Base-by-base conservation (phyloP, 2,329 filamentous ascomycete genomes). In the Chrysoporthe austroafricana region DNA sequence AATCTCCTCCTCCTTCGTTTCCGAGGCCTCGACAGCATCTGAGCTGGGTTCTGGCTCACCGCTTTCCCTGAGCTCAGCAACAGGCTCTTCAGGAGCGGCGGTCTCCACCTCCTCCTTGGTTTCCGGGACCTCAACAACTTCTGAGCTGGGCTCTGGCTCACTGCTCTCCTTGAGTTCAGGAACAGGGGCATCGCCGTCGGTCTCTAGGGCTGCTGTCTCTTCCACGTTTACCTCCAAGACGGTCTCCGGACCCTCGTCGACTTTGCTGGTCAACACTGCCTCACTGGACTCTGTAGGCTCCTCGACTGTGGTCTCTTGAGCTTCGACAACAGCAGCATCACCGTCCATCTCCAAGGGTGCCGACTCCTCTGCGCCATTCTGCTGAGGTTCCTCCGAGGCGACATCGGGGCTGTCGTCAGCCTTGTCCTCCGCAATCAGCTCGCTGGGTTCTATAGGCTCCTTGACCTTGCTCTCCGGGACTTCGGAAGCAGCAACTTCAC, bases 51-150 rank as follows among this genome's bases (percentile, higher is more conserved):
- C 58, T 6, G 61, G 36, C 5, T 63, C 62, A 42, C 21, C 21
- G 39, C 60, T 62, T 50, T 64, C 54, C 57, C 52, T 26, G 11
- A 44, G 36, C 14, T 64, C 34, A 63, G 44, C 8, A 16, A 57
- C 60, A 18, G 58, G 32, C 21, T 62, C 66, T 42, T 67, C 65
- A 34, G 66, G 48, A 44, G 56, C 42, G 32, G 32, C 57, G 36
- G 34, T 13, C 43, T 43, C n/a, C 21, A 58, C 57, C 43, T 64
- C 36, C 7, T 42, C 57, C 16, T 67, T 64, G 4, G 43, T 18
- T 43, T 65, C 58, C 3, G 32, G 63, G 4, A 32, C 36, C 46
- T 56, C 64, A 32, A 54, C 65, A 6, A 26, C 42, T 18, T 65
- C 65, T 36, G 32, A 34, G 43, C 18, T 48, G 4, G 63, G 48